Base-by-base conservation (phyloP, 2,329 filamentous ascomycete species). In the Neospermospora avenae region DNA sequence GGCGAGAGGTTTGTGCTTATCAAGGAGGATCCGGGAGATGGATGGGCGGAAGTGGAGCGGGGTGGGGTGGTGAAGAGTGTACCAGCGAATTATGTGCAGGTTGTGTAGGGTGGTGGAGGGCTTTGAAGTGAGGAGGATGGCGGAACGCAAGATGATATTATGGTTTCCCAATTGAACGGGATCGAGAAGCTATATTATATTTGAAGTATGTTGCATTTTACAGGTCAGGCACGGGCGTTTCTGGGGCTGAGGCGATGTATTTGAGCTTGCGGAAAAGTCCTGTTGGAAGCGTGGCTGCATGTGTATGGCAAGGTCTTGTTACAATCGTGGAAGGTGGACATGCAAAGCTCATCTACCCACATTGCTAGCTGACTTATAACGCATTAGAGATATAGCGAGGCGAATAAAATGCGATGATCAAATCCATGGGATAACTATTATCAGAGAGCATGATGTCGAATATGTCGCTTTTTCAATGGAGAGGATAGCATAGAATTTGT, bases 11-110 rank as follows among this genome's bases (percentile, higher is more conserved):
- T 99, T 70, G 92, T 99, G 41, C 79, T 99, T 34, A 86, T 97
- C 63, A 92, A 87, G 69, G 87, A 90, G 59, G 93, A 98, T 72
- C 83, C 87, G 0, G 95, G 95, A 1, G 95, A 98, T 77, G 95
- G 95, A 0, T 99, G 95, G 95, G 91, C 88, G 28, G 95, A 98
- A 77, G 95, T 99, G 18, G 95, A 98, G 78, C 92, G 91, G 75
- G 92, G 91, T 18, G 93, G 93, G 1, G 79, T 86, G 42, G 91
- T 87, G 52, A 93, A 87, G 72, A 96, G 92, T 73, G 95, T 99
- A 57, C 95, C 95, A 48, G 93, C 93, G 39, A 96, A 91, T 74
- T 99, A 98, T 78, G 84, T 98, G 37, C 60, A 62, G 20, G 45
- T 37, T 46, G 60, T 59, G 14, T 56, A 48, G 31, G 10, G 8